Base-by-base conservation (phyloP, 257 asterid species). In the Buddleja alternifolia region DNA sequence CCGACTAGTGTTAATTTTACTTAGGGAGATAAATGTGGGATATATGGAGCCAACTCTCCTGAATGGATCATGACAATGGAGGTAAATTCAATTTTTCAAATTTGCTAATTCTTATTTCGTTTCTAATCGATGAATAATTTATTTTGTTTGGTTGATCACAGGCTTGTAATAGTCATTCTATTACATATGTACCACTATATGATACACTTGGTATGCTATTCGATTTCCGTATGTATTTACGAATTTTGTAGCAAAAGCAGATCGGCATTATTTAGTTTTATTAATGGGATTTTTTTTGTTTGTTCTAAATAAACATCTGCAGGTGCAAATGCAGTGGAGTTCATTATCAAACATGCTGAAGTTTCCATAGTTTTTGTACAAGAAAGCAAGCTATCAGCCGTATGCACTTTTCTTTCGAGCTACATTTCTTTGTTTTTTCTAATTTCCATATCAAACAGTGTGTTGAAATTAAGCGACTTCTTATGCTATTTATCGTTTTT, bases 261-360 rank as follows among this genome's bases (percentile, higher is more conserved):
- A 44, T 8, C 14, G n/a, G 5, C 7, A 10, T 58, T 45, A 5
- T 17, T 20, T 55, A 21, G 0, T 59, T 36, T 42, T 11, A 2
- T 46, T 54, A 20, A 9, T 64, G 21, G 20, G 64, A 41, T 41
- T 4, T 3, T 17, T 32, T 50, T 11, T 54, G 64, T 19, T 67
- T 71, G 60, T 60, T 41, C n/a, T 48, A 15, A 44, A 19, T 46
- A 42, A 46, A 54, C 29, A 29, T 29, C 34, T 72, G 77, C 81
- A 93, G 98, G 98, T 69, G 83, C 93, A 63, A 86, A 90, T 80
- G 98, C 98, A 20, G 96, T 93, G 34, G 98, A 93, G 81, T 93
- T 75, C 88, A 90, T 93, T 58, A 83, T 93, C 76, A 93, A 90
- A 77, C 96, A 93, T 66, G 97, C 98, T 7, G 96, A 93, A 77